Evolutionary conservation across 2,329 filamentous ascomycete genomes (phyloP), one percentile per base, ranked within the genome.

Genomic region (Dryadomyces quercivorus): DNA sequence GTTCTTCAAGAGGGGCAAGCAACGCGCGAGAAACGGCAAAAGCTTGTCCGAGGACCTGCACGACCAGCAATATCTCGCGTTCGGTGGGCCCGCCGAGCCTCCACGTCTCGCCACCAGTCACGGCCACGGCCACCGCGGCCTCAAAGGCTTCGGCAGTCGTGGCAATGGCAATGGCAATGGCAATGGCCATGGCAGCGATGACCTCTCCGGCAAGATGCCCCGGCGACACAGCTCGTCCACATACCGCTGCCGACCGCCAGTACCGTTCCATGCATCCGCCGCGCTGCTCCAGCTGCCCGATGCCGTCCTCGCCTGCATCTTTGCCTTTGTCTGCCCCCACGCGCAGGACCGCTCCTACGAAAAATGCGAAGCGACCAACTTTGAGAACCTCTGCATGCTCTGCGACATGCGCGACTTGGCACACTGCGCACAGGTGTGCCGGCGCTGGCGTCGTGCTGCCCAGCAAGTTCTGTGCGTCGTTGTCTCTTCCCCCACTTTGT

Each of bases 361-460:
- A 60, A 84, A 83, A 45, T 92, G 87, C 64, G 92, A 97, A 72
- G 80, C 87, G 63, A 88, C 85, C 57, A 82, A 85, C 60, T 78
- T 82, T 51, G 85, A 86, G 61, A 84, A 89, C 70, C 83, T 82
- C 55, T 97, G 92, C 72, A 92, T 93, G 86, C 82, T 95, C 61
- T 97, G 92, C 72, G 89, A 95, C 71, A 78, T 93, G 73, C 84
- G 91, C 61, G 90, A 96, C 68, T 78, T 96, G 55, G 82, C 89
- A 52, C 83, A 88, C 67, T 92, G 88, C 66, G 81, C 83, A 43
- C 76, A 81, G 65, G 87, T 88, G 51, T 88, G 81, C 67, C 81
- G 81, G 63, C 75, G 76, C 62, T 97, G 91, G 91, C 51, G 79
- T 74, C 48, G 62, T 73, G 46, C 72, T 71, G 56, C 68, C 77